A percentile compares a stretch with the other conserved stretches of the same genome.
Conservation (phyloP, 305 asterid genomes). For the Coffea humblotiana region DNA sequence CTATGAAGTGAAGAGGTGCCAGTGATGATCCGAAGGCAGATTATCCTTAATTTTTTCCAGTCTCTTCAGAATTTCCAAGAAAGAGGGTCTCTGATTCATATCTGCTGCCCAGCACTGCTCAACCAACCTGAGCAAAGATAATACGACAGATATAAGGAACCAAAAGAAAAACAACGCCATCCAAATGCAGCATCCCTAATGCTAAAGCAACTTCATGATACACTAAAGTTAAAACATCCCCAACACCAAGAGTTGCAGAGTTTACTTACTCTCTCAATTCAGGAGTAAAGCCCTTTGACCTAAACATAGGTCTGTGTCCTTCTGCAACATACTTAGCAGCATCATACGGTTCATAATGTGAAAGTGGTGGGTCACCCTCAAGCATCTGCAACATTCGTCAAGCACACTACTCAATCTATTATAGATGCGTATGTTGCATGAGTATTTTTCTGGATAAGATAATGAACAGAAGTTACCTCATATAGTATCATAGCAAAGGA, state of each 20-base stretch:
- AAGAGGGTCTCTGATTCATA: slow-evolving; percentile 78
- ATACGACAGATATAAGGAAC: slow-evolving; percentile 15
- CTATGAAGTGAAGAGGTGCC: slow-evolving; percentile 62
- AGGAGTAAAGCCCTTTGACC: slow-evolving; percentile 57
- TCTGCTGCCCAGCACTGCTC: slow-evolving; percentile 88
- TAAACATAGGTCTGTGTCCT: slow-evolving; percentile 81
- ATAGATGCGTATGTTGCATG: neutral
- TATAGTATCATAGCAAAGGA: slow-evolving; percentile 94
- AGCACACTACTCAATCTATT: slow-evolving; percentile 17
- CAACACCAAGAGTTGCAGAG: neutral
- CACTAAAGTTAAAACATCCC: neutral
- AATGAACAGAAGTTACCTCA: slow-evolving; percentile 52
- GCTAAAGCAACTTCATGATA: neutral
- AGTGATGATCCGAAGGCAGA: slow-evolving; percentile 61
- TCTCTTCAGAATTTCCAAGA: slow-evolving; percentile 76
- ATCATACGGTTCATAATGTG: slow-evolving; percentile 81
- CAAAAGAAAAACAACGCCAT: neutral
- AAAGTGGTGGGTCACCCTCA: slow-evolving; percentile 91
- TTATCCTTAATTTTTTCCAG: slow-evolving; percentile 67
- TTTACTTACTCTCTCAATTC: slow-evolving; percentile 83
- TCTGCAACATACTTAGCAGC: slow-evolving; percentile 86
- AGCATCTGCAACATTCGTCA: slow-evolving; percentile 69
- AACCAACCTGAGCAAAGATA: slow-evolving; percentile 50
- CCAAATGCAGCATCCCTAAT: neutral
- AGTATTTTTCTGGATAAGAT: neutral